Percentiles rank a stretch among this genome's conserved stretches.
phyloP scores from a whole-genome alignment of 2,329 filamentous ascomycete genomes.

The Amphichorda felina region DNA sequence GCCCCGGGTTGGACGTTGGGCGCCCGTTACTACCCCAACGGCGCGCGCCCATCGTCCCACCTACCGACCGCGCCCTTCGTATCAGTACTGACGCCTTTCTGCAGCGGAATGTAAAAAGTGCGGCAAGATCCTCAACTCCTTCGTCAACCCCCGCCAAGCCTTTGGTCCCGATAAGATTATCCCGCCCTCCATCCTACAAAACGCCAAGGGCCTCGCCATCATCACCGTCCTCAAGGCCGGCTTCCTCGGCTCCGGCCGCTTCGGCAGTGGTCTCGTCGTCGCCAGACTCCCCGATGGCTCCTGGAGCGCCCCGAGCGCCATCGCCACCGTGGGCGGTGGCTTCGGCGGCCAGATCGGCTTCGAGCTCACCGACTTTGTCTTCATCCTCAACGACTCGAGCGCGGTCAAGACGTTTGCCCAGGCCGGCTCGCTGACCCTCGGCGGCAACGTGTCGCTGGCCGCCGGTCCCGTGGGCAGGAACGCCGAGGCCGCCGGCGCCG shows the following conservation, averaged over 20 bases:
- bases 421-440: constrained; percentile 79
- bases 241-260: constrained; percentile 72
- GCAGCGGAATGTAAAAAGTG: constrained; percentile 96
- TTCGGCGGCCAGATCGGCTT: constrained; percentile 82
- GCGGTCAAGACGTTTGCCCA: constrained; percentile 94
- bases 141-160: constrained; percentile 84
- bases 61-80: constrained; percentile 6
- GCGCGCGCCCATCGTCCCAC: constrained; percentile 9
- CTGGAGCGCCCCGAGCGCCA: constrained; percentile 75
- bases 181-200: constrained; percentile 75
- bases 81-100: constrained; percentile 3
- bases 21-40: too few relatives aligned
- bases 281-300: constrained; percentile 64
- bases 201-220: constrained; percentile 84
- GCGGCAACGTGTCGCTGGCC: constrained; percentile 92
- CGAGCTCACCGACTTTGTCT: constrained; percentile 89
- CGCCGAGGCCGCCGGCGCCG: constrained; percentile 89
- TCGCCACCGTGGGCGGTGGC: constrained; percentile 69
- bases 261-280: constrained; percentile 73
- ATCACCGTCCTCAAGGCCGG: constrained; percentile 81
- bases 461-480: constrained; percentile 90
- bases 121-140: constrained; percentile 87
- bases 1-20: neutral
- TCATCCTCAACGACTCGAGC: constrained; percentile 85
- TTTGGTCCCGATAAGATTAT: constrained; percentile 98